These are phyloP conservation scores for Kodamaea lidongshanica DNA, from an alignment of 805 yeast species.

Conservation along the genomic window DNA sequence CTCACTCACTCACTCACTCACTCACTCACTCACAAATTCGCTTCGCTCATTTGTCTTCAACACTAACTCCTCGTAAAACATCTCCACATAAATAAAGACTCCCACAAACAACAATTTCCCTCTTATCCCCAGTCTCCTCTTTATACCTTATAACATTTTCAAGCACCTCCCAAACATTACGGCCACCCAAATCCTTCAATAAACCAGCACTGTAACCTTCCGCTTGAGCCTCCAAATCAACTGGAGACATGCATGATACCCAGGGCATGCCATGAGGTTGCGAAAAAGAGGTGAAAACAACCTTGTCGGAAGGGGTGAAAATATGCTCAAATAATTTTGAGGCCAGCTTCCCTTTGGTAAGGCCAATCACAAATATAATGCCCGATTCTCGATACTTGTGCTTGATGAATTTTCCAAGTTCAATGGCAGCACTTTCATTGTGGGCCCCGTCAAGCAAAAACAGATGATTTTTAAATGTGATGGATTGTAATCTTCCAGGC, in stretches of 20 bases:
- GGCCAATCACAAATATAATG: constrained; percentile 60
- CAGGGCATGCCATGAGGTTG: constrained; percentile 91
- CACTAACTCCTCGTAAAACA: constrained; percentile 20
- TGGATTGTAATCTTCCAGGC: constrained; percentile 81
- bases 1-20: too few relatives aligned
- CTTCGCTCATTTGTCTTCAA: too few relatives aligned
- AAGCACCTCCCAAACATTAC: constrained; percentile 12
- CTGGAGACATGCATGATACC: constrained; percentile 50
- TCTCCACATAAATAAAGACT: constrained; percentile 39
- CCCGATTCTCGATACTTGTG: constrained; percentile 16
- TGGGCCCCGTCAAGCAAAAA: constrained; percentile 88
- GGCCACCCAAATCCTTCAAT: constrained; percentile 7
- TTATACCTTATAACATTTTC: constrained; percentile 10
- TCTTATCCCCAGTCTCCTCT: constrained; percentile 14
- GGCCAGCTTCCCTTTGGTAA: constrained; percentile 68
- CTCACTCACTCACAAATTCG: too few relatives aligned
- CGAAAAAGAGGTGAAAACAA: constrained; percentile 60
- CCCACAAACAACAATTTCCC: constrained; percentile 36
- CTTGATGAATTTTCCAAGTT: constrained; percentile 51
- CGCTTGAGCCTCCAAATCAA: constrained; percentile 24
- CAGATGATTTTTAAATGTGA: constrained; percentile 14
- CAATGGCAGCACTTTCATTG: constrained; percentile 78
- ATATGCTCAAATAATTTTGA: constrained; percentile 46
- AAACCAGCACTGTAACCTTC: constrained; percentile 18
- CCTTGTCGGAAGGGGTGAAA: constrained; percentile 44